Evolutionary conservation across 2,329 filamentous ascomycete species (phyloP).

Genomic region (Fusarium sp.): DNA sequence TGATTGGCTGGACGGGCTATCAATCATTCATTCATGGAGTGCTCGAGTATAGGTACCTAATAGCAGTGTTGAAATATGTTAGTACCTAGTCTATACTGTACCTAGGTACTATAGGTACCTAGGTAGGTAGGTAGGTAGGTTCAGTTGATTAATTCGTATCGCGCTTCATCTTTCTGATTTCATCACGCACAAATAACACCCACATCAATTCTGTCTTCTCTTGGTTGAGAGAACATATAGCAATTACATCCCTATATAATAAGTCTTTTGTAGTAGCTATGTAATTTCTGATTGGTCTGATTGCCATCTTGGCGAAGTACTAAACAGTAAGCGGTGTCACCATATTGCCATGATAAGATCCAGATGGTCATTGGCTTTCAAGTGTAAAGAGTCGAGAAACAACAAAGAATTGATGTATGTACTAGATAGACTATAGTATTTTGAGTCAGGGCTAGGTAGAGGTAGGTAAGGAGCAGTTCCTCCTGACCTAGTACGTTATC

Average conservation of each 20-base stretch:
- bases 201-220: background rate
- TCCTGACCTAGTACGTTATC: background rate
- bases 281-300: background rate
- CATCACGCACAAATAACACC: background rate
- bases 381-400: background rate
- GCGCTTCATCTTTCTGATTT: background rate
- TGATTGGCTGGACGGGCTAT: conserved; percentile 23
- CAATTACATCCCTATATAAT: no score
- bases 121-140: background rate
- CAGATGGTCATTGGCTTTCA: background rate
- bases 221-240: background rate
- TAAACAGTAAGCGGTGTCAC: background rate
- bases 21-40: background rate
- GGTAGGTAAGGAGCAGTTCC: conserved; percentile 1
- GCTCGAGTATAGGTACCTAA: no score
- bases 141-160: background rate
- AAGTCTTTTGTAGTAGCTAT: background rate
- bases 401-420: background rate
- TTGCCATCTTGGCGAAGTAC: background rate
- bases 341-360: background rate
- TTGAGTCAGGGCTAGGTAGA: background rate
- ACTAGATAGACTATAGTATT: background rate
- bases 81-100: no score
- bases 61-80: background rate
- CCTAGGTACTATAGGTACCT: no score